Conservation (phyloP, 768 basidiomycete species). For the Naganishia onofrii region DNA sequence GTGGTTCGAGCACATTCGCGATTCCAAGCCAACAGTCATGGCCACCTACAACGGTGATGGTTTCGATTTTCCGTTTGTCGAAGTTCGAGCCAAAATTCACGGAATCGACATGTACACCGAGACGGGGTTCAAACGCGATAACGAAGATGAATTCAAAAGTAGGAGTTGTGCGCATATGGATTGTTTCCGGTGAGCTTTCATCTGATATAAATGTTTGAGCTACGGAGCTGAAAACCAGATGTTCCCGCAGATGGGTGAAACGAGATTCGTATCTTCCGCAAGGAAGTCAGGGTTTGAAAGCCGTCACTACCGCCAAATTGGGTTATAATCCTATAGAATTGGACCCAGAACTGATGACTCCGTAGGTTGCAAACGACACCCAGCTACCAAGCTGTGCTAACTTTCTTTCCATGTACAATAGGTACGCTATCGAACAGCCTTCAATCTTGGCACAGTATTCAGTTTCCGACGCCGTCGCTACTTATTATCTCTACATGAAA, state of each 20-base stretch:
- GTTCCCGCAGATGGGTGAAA: slow-evolving; percentile 74
- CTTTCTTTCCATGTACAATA: slow-evolving; percentile 49
- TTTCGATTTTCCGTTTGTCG: slow-evolving; percentile 98
- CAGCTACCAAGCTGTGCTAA: background rate
- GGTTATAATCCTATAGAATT: slow-evolving; percentile 96
- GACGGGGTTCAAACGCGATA: slow-evolving; percentile 85
- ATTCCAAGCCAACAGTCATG: slow-evolving; percentile 91
- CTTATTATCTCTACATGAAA: slow-evolving; percentile 99
- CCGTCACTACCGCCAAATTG: slow-evolving; percentile 90
- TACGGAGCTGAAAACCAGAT: background rate
- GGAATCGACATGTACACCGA: slow-evolving; percentile 96
- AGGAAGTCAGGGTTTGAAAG: slow-evolving; percentile 96
- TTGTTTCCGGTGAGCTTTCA: slow-evolving; percentile 67
- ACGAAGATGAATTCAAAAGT: slow-evolving; percentile 92
- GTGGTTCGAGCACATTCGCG: slow-evolving; percentile 92
- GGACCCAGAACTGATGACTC: slow-evolving; percentile 98
- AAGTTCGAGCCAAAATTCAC: slow-evolving; percentile 75
- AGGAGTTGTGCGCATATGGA: slow-evolving; percentile 95
- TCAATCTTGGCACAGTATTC: slow-evolving; percentile 94
- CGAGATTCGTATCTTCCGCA: slow-evolving; percentile 97
- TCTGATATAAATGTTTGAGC: background rate
- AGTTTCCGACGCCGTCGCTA: slow-evolving; percentile 99
- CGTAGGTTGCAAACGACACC: slow-evolving; percentile 60
- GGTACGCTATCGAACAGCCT: slow-evolving; percentile 94
- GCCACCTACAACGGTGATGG: slow-evolving; percentile 99